Evolutionary conservation across 345 rosid genomes (phyloP).

Genomic region (Heritiera fomes): DNA sequence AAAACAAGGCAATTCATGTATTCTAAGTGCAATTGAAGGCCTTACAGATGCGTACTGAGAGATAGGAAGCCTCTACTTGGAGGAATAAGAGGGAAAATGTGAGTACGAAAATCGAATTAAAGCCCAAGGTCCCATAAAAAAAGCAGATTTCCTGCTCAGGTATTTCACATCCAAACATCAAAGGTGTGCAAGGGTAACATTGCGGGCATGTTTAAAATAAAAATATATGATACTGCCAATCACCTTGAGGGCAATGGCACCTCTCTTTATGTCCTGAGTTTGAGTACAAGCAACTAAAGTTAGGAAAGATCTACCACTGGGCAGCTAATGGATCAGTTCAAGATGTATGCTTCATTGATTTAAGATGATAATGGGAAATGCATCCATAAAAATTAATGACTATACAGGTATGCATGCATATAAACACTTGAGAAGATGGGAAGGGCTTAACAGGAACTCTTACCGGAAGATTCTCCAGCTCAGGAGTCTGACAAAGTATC

Average conservation of each 20-base stretch:
- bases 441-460: slow-evolving; percentile 27
- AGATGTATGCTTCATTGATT: background rate
- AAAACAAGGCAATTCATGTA: background rate
- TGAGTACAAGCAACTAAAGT: background rate
- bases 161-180: background rate
- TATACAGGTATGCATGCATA: background rate
- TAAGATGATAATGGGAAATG: background rate
- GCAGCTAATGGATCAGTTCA: background rate
- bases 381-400: background rate
- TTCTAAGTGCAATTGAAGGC: background rate
- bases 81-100: background rate
- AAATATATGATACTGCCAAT: background rate
- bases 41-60: background rate
- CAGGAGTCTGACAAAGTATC: slow-evolving; percentile 81
- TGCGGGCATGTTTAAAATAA: background rate
- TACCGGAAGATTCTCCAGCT: slow-evolving; percentile 65
- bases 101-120: no score
- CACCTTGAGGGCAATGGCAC: background rate
- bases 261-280: background rate
- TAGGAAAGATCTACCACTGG: background rate
- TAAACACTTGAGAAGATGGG: background rate
- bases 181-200: background rate
- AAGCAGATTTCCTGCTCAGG: background rate
- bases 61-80: background rate
- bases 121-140: background rate